A percentile compares a stretch with the other conserved stretches of the same genome.
phyloP scores from a whole-genome alignment of 345 rosid species.

The Geranium rotundifolium region DNA sequence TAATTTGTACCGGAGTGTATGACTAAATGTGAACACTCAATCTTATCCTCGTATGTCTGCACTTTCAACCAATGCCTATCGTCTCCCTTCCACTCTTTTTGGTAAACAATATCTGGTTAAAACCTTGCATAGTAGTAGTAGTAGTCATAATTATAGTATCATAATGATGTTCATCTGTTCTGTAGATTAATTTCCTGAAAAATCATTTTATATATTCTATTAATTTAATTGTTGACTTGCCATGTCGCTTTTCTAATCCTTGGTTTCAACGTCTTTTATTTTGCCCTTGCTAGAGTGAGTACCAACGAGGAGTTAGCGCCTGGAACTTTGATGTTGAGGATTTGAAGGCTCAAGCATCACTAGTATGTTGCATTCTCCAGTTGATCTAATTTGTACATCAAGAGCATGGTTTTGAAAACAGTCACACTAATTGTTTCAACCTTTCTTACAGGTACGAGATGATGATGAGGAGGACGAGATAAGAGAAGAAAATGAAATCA shows the following conservation, averaged over 20 bases:
- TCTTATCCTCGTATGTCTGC: too few species aligned
- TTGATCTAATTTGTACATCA: not conserved
- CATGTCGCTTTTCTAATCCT: not conserved
- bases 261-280: not conserved
- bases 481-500: conserved; percentile 48
- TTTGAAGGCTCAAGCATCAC: conserved; percentile 87
- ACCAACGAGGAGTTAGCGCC: conserved; percentile 97
- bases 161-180: too few species aligned
- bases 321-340: conserved; percentile 96
- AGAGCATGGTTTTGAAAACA: not conserved
- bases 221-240: not conserved
- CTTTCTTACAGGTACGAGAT: conserved; percentile 49
- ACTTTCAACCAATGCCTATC: too few species aligned
- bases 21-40: too few species aligned
- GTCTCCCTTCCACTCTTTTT: too few species aligned
- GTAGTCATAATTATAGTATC: too few species aligned
- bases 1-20: too few species aligned
- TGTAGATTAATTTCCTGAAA: not conserved
- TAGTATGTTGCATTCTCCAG: conserved; percentile 37
- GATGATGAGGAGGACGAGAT: conserved; percentile 32
- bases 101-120: too few species aligned
- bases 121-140: too few species aligned
- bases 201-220: too few species aligned
- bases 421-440: not conserved
- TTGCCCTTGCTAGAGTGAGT: conserved; percentile 63